Conservation (phyloP, 129 eudicot genomes). For the Helianthus tuberosus region DNA sequence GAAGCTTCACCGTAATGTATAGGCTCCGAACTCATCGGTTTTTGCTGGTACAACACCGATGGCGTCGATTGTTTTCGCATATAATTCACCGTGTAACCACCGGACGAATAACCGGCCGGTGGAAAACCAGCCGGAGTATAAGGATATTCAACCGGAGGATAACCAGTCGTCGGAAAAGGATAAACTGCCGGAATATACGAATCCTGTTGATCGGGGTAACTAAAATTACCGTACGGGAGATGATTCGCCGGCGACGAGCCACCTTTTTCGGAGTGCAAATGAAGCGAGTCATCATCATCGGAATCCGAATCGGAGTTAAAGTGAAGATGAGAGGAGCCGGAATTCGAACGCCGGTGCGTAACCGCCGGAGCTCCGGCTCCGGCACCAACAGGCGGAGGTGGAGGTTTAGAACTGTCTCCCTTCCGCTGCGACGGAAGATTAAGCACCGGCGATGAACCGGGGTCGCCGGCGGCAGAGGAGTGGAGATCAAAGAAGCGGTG, state of each 20-base stretch:
- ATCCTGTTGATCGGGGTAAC: slow-evolving; percentile 37
- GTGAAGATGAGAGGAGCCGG: slow-evolving; percentile 70
- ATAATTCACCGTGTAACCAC: slow-evolving; percentile 56
- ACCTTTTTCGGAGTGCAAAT: slow-evolving; percentile 44
- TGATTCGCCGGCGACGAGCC: slow-evolving; percentile 31
- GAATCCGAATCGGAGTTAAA: slow-evolving; percentile 58
- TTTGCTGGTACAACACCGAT: slow-evolving; percentile 70
- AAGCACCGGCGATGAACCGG: slow-evolving; percentile 34
- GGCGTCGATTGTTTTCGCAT: slow-evolving; percentile 65
- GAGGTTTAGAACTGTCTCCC: slow-evolving; percentile 34
- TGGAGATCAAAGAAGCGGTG: slow-evolving; percentile 50
- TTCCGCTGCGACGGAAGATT: slow-evolving; percentile 54
- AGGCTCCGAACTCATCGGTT: slow-evolving; percentile 56
- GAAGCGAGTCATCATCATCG: slow-evolving; percentile 45
- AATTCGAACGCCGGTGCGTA: slow-evolving; percentile 40
- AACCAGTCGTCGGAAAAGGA: slow-evolving; percentile 19
- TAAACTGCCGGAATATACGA: slow-evolving; percentile 19
- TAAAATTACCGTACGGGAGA: slow-evolving; percentile 33
- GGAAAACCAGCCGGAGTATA: slow-evolving; percentile 23
- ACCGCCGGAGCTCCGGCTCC: slow-evolving; percentile 1
- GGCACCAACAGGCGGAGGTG: not conserved
- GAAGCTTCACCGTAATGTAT: slow-evolving; percentile 53
- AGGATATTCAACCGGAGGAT: slow-evolving; percentile 7
- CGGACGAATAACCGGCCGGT: slow-evolving; percentile 24
- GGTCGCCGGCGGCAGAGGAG: not conserved